phyloP scores from a whole-genome alignment of 2,329 filamentous ascomycete genomes.

The Thielaviopsis ethacetica region DNA sequence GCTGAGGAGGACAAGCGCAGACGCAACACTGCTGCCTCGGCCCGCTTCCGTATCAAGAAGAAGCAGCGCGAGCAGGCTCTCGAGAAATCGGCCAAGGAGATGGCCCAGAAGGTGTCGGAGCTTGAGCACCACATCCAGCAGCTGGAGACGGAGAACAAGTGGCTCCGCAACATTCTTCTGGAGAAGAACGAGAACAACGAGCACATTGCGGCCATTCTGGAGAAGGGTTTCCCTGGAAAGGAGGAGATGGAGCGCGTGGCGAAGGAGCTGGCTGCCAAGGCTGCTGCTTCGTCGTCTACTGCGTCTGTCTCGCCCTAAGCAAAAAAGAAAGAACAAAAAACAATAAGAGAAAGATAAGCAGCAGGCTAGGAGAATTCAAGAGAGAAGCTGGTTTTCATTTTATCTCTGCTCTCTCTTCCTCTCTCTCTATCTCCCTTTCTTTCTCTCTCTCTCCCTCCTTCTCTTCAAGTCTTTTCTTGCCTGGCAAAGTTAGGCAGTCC shows the following conservation, averaged over 20 bases:
- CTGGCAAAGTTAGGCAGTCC: neutral
- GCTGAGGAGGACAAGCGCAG: slow-evolving; percentile 84
- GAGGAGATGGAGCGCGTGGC: slow-evolving; percentile 5
- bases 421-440: too few relatives aligned
- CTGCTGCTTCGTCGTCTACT: neutral
- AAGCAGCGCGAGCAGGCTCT: slow-evolving; percentile 84
- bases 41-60: slow-evolving; percentile 87
- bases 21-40: slow-evolving; percentile 75
- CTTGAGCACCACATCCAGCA: slow-evolving; percentile 60
- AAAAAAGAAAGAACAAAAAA: neutral
- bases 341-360: neutral
- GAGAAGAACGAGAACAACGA: slow-evolving; percentile 59
- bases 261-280: neutral
- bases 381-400: neutral
- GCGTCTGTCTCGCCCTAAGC: neutral
- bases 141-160: slow-evolving; percentile 71
- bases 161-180: slow-evolving; percentile 64
- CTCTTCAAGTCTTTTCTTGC: neutral
- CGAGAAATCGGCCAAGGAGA: slow-evolving; percentile 67
- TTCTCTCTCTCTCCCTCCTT: neutral
- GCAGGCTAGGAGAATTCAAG: neutral
- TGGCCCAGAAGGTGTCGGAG: slow-evolving; percentile 58
- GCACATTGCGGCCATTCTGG: slow-evolving; percentile 29
- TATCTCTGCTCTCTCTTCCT: neutral
- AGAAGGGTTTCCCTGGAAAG: slow-evolving; percentile 30